Percentiles rank a stretch among this genome's conserved stretches.
Evolutionary conservation across 2,329 filamentous ascomycete species (phyloP).

Genomic region (Blastomyces parvus): DNA sequence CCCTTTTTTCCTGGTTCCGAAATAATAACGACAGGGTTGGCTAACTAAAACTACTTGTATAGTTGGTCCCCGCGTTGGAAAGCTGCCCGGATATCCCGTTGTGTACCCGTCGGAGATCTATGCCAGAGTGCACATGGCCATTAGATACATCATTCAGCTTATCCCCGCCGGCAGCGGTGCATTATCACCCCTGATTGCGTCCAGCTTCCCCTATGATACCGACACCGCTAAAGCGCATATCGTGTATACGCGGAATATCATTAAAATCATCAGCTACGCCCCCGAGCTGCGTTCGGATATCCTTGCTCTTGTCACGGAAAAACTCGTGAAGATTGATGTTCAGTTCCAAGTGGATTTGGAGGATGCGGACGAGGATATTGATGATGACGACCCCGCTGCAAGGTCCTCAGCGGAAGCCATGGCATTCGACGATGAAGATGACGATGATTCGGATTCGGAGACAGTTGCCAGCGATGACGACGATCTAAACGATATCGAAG

Average conservation of each 20-base stretch:
- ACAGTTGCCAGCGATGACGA: slow-evolving; percentile 53
- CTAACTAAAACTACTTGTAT: slow-evolving; percentile 5
- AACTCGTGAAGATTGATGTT: slow-evolving; percentile 86
- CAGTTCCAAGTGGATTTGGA: slow-evolving; percentile 91
- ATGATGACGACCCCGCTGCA: slow-evolving; percentile 57
- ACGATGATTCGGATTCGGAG: slow-evolving; percentile 59
- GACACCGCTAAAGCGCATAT: slow-evolving; percentile 72
- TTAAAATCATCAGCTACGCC: slow-evolving; percentile 67
- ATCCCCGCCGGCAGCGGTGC: slow-evolving; percentile 69
- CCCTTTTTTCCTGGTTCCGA: too few species aligned
- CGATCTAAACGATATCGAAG: slow-evolving; percentile 39
- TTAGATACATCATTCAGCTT: slow-evolving; percentile 67
- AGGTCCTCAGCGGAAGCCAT: slow-evolving; percentile 16
- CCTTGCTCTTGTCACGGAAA: slow-evolving; percentile 71
- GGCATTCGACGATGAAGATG: slow-evolving; percentile 22
- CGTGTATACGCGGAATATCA: slow-evolving; percentile 77
- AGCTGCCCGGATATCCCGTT: slow-evolving; percentile 45
- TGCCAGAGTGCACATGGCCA: slow-evolving; percentile 61
- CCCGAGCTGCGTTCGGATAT: slow-evolving; percentile 71
- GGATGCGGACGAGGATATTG: slow-evolving; percentile 80
- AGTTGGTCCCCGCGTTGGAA: slow-evolving; percentile 47
- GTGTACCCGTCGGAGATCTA: slow-evolving; percentile 59
- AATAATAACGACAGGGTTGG: too few species aligned
- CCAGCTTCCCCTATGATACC: slow-evolving; percentile 65
- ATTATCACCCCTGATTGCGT: slow-evolving; percentile 56